Percentiles rank a stretch among this genome's conserved stretches.
phyloP scores from a whole-genome alignment of 345 rosid species.

The Isatis tinctoria region DNA sequence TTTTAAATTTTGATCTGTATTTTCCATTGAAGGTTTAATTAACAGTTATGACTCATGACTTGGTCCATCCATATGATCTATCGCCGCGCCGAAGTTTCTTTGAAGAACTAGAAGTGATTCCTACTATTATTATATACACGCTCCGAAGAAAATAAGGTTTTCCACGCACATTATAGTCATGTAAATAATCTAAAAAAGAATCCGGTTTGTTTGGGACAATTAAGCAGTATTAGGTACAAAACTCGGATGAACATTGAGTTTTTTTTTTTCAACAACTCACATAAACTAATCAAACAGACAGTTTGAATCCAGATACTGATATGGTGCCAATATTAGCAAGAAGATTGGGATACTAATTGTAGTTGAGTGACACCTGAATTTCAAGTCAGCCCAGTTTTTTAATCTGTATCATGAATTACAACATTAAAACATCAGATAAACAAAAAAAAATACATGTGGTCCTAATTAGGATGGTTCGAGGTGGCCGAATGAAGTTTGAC shows the following conservation, averaged over 20 bases:
- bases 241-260: background rate
- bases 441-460: background rate
- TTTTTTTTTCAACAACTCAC: background rate
- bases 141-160: background rate
- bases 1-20: background rate
- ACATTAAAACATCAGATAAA: background rate
- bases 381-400: background rate
- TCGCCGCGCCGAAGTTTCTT: background rate
- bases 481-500: background rate
- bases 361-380: background rate
- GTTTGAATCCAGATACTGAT: background rate
- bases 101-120: background rate
- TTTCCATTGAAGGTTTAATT: background rate
- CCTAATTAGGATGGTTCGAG: background rate
- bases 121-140: background rate
- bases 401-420: background rate
- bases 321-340: background rate
- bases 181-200: background rate
- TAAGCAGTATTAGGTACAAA: background rate
- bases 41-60: background rate
- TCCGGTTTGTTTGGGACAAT: background rate
- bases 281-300: background rate
- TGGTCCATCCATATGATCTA: constrained; percentile 13
- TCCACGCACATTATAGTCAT: background rate
- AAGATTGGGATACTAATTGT: background rate